Percentiles rank a stretch among this genome's conserved stretches.
Conservation (phyloP, 441 rosid genomes). For the Euphorbia schlechtendalii region DNA sequence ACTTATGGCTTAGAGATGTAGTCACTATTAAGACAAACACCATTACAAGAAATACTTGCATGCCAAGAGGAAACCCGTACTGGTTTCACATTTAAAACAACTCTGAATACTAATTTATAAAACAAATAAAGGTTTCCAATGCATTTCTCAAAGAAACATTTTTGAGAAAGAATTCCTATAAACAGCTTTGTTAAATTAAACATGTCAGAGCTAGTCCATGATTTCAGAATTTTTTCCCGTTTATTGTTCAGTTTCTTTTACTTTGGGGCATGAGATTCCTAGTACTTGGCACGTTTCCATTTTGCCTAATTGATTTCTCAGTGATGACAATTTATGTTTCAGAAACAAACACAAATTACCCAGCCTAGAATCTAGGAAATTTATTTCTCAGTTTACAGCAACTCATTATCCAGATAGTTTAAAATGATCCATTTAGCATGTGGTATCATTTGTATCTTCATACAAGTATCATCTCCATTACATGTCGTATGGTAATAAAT, state of each 20-base stretch:
- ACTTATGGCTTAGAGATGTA: background rate
- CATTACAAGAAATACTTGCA: background rate
- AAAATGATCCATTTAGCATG: background rate
- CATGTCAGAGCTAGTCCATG: background rate
- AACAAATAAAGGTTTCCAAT: background rate
- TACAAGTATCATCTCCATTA: background rate
- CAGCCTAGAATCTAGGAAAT: background rate
- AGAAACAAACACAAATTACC: background rate
- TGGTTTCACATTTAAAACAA: conserved; percentile 2
- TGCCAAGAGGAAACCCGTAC: background rate
- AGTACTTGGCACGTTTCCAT: background rate
- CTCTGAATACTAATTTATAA: background rate
- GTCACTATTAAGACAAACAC: background rate
- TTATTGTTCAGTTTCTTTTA: background rate
- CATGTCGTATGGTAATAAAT: conserved; percentile 4
- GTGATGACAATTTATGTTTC: background rate
- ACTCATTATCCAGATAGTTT: conserved; percentile 4
- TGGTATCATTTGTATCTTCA: conserved; percentile 10
- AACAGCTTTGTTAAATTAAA: background rate
- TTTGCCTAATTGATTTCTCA: background rate
- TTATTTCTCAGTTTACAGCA: background rate
- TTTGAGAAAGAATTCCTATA: background rate
- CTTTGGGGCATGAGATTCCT: background rate
- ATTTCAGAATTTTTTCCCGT: background rate
- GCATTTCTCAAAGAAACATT: conserved; percentile 1